Conservation (phyloP, 169 alveolate species). For the Plasmodium berghei region DNA sequence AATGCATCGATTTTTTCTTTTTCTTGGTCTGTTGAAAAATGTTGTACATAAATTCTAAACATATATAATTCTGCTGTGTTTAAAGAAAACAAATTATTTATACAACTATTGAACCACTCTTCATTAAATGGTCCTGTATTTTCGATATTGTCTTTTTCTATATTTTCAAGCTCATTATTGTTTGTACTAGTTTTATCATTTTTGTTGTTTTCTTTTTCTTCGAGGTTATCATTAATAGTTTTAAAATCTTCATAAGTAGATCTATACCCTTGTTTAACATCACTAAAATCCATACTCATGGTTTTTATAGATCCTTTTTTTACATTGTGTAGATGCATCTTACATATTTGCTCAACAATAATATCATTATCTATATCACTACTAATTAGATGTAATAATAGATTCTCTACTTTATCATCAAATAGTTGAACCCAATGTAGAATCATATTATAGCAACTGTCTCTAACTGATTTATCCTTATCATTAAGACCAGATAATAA, state of each 20-base stretch:
- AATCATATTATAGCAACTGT: conserved; percentile 58
- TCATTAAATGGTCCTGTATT: conserved; percentile 25
- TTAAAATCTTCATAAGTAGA: not conserved
- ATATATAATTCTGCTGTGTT: conserved; percentile 60
- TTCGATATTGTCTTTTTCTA: not conserved
- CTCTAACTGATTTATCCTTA: conserved; percentile 57
- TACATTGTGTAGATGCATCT: conserved; percentile 34
- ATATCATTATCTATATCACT: conserved; percentile 67
- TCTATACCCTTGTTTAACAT: not conserved
- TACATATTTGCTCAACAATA: conserved; percentile 63
- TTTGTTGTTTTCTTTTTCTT: not conserved
- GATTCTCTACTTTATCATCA: conserved; percentile 55
- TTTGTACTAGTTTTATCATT: not conserved
- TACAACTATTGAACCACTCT: conserved; percentile 39
- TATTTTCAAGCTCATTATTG: not conserved
- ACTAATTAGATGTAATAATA: conserved; percentile 23
- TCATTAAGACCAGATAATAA: conserved; percentile 69
- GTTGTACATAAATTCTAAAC: conserved; percentile 55
- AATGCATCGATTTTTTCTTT: conserved; percentile 73
- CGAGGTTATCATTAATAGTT: not conserved
- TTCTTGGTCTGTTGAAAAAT: conserved; percentile 64
- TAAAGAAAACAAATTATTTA: conserved; percentile 43
- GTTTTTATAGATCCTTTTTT: conserved; percentile 19
- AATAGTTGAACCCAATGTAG: conserved; percentile 58
- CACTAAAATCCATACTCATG: conserved; percentile 10